Evolutionary conservation across 345 rosid species (phyloP), one percentile per base, ranked within the genome.

Genomic region (Boechera divaricarpa): DNA sequence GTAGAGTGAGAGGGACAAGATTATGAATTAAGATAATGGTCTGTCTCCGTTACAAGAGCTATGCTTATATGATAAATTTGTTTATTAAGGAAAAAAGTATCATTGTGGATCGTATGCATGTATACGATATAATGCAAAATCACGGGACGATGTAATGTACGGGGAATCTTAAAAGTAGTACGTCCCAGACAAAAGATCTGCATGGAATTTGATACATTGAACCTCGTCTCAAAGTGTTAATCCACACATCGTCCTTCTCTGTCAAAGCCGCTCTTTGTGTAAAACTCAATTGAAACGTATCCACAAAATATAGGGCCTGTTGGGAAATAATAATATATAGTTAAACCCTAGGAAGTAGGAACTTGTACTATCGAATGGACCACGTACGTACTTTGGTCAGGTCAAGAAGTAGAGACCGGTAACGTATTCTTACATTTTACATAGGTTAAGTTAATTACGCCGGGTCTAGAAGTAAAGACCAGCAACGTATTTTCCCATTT

Each of bases 181-280:
- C 70, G 52, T 61, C 53, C 53, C 64, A 53, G 51, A 69, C 70
- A 76, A 52, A 55, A 77, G 71, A 76, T 69, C 39, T 76, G 63
- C 35, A 55, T 63, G 24, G 53, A 52, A 41, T 76, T 76, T 61
- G 69, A 61, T 76, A 42, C 80, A 76, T 62, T 52, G 80, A 70
- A 70, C 76, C 60, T 77, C 59, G 38, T 52, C 26, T 29, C 38
- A 5, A 59, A 54, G 29, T n/a, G 18, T 57, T 38, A 57, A 36
- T 36, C 44, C 44, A 48, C 9, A 36, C 33, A 62, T 26, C 42
- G 11, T 7, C 21, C 18, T 36, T 38, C 39, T 26, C 28, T 49
- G 47, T 18, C 51, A 61, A 15, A 51, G 11, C 63, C 44, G 16
- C 10, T 6, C 36, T 29, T 28, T 31, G 8, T 6, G 15, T 29